Conservation (phyloP, 768 basidiomycete species). For the Tricholoma sp. region DNA sequence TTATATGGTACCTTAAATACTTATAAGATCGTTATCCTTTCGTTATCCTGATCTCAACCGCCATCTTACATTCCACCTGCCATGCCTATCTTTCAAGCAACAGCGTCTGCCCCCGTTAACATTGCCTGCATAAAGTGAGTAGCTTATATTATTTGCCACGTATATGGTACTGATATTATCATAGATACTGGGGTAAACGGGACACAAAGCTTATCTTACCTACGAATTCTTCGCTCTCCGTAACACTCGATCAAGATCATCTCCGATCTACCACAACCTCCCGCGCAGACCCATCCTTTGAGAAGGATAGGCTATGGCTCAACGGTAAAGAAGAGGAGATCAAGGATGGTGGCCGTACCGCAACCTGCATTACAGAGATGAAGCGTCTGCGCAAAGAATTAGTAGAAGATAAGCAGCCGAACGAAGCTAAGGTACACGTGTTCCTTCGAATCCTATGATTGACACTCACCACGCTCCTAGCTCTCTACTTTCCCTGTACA, state of each 20-base stretch:
- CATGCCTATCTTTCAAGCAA: slow-evolving; percentile 76
- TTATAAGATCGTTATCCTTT: slow-evolving; percentile 6
- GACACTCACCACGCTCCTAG: slow-evolving; percentile 28
- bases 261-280: slow-evolving; percentile 92
- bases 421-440: slow-evolving; percentile 55
- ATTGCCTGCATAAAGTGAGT: slow-evolving; percentile 96
- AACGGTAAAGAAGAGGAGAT: slow-evolving; percentile 92
- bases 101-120: slow-evolving; percentile 91
- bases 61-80: slow-evolving; percentile 17
- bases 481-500: slow-evolving; percentile 73
- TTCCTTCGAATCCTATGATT: background rate
- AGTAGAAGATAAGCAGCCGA: slow-evolving; percentile 67
- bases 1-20: slow-evolving; percentile 8
- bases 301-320: slow-evolving; percentile 84
- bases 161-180: slow-evolving; percentile 4
- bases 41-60: background rate
- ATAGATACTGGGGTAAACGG: slow-evolving; percentile 98
- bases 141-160: background rate
- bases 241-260: slow-evolving; percentile 95
- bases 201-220: slow-evolving; percentile 93
- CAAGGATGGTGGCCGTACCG: slow-evolving; percentile 70
- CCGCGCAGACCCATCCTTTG: slow-evolving; percentile 71
- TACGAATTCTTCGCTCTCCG: slow-evolving; percentile 97
- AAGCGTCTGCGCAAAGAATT: slow-evolving; percentile 64
- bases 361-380: slow-evolving; percentile 86